Evolutionary conservation across 495 filamentous ascomycete genomes (phyloP).

Genomic region (Polyplosphaeria fusca): DNA sequence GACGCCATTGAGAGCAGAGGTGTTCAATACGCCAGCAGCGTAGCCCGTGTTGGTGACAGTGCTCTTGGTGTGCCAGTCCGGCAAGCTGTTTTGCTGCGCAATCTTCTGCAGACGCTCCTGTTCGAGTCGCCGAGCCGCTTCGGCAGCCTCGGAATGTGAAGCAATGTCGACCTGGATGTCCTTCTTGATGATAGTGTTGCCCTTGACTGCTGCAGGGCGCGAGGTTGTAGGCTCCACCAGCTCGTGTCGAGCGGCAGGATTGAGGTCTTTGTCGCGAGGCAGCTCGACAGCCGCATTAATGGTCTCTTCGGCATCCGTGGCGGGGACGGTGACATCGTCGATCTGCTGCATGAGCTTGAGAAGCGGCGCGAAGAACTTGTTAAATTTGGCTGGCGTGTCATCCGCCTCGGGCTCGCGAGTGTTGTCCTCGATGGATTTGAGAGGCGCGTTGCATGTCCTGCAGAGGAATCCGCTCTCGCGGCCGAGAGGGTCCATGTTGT

Average conservation of each 20-base stretch:
- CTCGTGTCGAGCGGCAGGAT: constrained; percentile 55
- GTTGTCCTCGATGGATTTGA: constrained; percentile 57
- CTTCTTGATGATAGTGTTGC: constrained; percentile 63
- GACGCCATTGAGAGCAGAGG: constrained; percentile 6
- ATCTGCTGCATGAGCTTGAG: constrained; percentile 81
- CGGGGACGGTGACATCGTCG: constrained; percentile 76
- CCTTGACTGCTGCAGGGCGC: constrained; percentile 67
- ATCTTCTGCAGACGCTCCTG: constrained; percentile 68
- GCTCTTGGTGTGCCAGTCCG: constrained; percentile 83
- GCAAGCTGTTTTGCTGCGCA: constrained; percentile 79
- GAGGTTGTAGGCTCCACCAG: constrained; percentile 45
- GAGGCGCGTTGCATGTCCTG: constrained; percentile 68
- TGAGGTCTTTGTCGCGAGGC: constrained; percentile 55
- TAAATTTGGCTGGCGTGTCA: constrained; percentile 81
- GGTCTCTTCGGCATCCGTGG: constrained; percentile 81
- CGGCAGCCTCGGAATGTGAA: constrained; percentile 66
- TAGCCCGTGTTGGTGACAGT: constrained; percentile 59
- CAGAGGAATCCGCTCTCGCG: constrained; percentile 70
- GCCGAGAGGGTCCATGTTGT: constrained; percentile 52
- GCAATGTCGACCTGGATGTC: constrained; percentile 78
- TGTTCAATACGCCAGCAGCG: constrained; percentile 16
- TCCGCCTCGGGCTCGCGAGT: constrained; percentile 55
- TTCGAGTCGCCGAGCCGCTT: constrained; percentile 71
- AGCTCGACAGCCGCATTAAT: constrained; percentile 59
- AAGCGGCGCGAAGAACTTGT: constrained; percentile 81